Evolutionary conservation across 192 early-diverging fungal species (phyloP), one percentile per base, ranked within the genome.

Genomic region (Geranomyces michiganensis): DNA sequence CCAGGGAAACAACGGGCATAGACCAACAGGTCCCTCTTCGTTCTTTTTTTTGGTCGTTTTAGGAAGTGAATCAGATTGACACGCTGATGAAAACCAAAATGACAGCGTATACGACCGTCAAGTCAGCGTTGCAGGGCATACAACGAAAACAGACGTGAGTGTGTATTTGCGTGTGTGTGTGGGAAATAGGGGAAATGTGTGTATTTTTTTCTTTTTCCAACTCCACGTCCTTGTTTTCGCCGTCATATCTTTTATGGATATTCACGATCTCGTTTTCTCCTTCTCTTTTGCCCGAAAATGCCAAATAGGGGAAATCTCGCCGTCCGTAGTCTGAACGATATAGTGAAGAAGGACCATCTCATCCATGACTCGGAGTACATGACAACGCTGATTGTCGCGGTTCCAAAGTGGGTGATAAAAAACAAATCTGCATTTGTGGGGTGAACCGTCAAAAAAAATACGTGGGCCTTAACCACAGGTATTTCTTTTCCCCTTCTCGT

Each of bases 311-410:
- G 81, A 75, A 99, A 99, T 69, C 80, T 99, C 63, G 89, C 95
- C 1, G 94, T 98, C 7, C 81, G 87, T 62, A 89, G 89, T 73
- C 80, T 99, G 58, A 90, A 89, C 64, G 92, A 91, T 55, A 82
- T 96, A 64, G 95, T 98, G 15, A 95, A 90, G 83, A 92, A 93
- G 74, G 92, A 94, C 65, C 90, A 98, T 65, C 90, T 96, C 66
- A 85, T 98, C 13, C 68, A 91, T 30, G 91, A 95, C 70, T 99
- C 97, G 0, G 96, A 98, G 81, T 97, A 95, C 75, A 72, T 99
- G 64, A 88, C 88, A 33, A 98, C 97, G 0, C 74, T 94, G 41
- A 79, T 98, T 73, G 94, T 99, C 9, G 97, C 96, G 49, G 94
- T 99, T 27, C 96, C 97, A 62, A 95, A 87, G 90, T 93, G 81